These are phyloP conservation scores for Podospora fimiseda DNA, from an alignment of 495 filamentous ascomycete species.

Conservation along the genomic window DNA sequence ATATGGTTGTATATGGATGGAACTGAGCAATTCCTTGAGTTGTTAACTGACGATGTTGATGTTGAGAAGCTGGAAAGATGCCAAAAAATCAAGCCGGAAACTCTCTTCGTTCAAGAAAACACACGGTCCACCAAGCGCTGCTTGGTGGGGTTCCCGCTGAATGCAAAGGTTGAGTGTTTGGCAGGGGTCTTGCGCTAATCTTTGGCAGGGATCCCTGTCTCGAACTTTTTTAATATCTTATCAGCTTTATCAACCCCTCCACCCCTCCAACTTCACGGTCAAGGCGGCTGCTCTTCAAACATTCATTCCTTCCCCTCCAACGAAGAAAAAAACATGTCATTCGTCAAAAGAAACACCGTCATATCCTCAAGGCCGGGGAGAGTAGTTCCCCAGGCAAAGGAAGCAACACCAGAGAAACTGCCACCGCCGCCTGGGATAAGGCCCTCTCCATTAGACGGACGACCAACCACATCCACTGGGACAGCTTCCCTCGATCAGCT, in stretches of 20 bases:
- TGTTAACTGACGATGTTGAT: neutral
- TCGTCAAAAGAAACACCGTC: slow-evolving; percentile 80
- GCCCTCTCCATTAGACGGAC: slow-evolving; percentile 83
- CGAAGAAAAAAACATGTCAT: slow-evolving; percentile 58
- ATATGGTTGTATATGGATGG: neutral
- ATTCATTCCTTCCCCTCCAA: neutral
- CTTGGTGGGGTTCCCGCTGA: too few species aligned
- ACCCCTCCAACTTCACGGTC: neutral
- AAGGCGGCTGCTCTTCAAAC: neutral
- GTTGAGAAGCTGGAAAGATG: neutral
- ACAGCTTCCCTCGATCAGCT: slow-evolving; percentile 76
- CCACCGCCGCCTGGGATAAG: slow-evolving; percentile 60
- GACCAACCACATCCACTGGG: slow-evolving; percentile 85
- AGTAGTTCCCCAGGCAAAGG: slow-evolving; percentile 22
- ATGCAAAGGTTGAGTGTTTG: too few species aligned
- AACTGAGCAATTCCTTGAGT: neutral
- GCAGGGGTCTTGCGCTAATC: neutral
- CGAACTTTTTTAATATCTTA: neutral
- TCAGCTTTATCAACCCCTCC: neutral
- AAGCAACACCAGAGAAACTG: slow-evolving; percentile 28
- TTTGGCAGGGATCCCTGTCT: neutral
- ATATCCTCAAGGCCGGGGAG: slow-evolving; percentile 38
- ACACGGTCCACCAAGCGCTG: too few species aligned
- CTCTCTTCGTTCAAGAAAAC: neutral
- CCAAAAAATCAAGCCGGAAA: neutral